Evolutionary conservation across 2,329 filamentous ascomycete genomes (phyloP), one percentile per base, ranked within the genome.

Genomic region (Pestalotiopsis fici): DNA sequence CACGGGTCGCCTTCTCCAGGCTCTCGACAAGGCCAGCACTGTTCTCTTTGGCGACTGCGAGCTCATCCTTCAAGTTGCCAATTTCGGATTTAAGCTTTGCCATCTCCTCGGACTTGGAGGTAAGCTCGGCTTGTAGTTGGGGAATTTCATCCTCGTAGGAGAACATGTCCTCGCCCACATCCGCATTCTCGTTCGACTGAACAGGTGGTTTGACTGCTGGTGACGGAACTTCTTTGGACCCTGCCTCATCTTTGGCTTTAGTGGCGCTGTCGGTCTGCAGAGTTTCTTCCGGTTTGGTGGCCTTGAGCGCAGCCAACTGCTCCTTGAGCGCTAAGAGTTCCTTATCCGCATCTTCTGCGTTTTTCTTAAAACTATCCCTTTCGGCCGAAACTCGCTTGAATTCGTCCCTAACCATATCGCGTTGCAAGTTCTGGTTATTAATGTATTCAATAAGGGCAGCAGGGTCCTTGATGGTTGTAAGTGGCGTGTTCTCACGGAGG

Each of bases 381-480:
- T 98, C 95, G 3, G 87, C 87, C 0, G 94, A 92, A 0, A 98
- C 90, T 13, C 94, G 87, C 81, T 97, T 98, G 66, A 98, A 84
- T 79, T 99, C 96, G 59, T 97, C 92, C 88, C 97, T 91, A 3
- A 97, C 90, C 93, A 99, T 97, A 74, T 97, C 93, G 55, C 91
- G 91, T 76, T 97, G 95, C 65, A 95, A 80, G 69, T 91, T 95
- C 54, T 97, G 81, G 78, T 98, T 94, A 72, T 91, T 94, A 31
- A 99, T 85, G 75, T 98, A 99, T 79, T 98, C 95, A 6, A 94
- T 88, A 39, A 99, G 85, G 2, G 94, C 91, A 65, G 89, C 88
- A 0, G 95, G 93, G 68, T 99, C 96, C 72, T 85, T 87, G 73
- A 99, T 97, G 18, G 94, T 95, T 4, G 93, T 93, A 43, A 98